Evolutionary conservation across 2,329 filamentous ascomycete species (phyloP), one percentile per base, ranked within the genome.

Genomic region (Fonsecaea nubica): DNA sequence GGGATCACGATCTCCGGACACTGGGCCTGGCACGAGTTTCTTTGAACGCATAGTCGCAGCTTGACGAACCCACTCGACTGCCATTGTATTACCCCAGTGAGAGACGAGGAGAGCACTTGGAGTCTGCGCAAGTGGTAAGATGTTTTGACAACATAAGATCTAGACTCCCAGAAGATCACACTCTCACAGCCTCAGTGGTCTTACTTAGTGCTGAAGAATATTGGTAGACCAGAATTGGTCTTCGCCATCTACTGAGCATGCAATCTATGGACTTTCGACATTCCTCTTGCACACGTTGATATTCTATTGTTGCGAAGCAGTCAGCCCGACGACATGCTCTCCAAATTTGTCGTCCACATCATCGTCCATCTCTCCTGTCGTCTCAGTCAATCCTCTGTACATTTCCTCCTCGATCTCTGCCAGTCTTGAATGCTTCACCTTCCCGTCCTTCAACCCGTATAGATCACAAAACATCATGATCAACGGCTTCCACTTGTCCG

Each of bases 401-500:
- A 62, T 21, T 32, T 69, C 67, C 62, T 69, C 67, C 48, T 66
- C 64, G 15, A 67, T 53, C 54, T 69, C 67, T 6, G 67, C 67
- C 54, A 69, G 40, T 13, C 40, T 63, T n/a, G 64, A 67, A n/a
- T 52, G 48, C 45, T 54, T 53, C 42, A 69, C 10, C 54, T 63
- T 69, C 5, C 58, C 58, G 15, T 61, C 33, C n/a, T 62, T 70
- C 65, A 79, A 70, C 0, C 80, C 81, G 66, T 82, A 82, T 7
- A 81, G 71, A 62, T 82, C 75, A 69, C 80, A 79, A 64, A 82
- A 83, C 55, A 71, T 76, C 79, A 81, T 82, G 52, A 83, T 79
- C 72, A 82, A 72, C 2, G 81, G 80, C 59, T 74, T 73, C 80
- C 80, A 82, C 54, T 73, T 75, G 65, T 82, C 78, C 1, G 80